Conservation (phyloP, 495 filamentous ascomycete genomes). For the Xylaria castorea region DNA sequence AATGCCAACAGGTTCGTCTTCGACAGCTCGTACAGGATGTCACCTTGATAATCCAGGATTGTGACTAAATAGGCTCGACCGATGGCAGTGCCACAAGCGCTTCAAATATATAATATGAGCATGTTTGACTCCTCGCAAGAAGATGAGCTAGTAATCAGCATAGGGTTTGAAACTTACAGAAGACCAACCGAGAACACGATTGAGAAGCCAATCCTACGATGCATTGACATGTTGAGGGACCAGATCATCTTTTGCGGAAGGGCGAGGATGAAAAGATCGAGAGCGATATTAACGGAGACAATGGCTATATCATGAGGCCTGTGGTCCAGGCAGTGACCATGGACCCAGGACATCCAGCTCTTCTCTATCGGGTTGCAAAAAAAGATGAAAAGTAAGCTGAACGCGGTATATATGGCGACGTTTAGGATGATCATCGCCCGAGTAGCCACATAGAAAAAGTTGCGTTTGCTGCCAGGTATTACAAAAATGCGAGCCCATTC, state of each 20-base stretch:
- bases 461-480: conserved; percentile 13
- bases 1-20: neutral
- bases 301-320: conserved; percentile 20
- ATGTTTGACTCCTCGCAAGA: no score
- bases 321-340: conserved; percentile 32
- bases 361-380: conserved; percentile 47
- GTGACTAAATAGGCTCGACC: neutral
- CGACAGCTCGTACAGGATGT: neutral
- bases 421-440: conserved; percentile 30
- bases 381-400: conserved; percentile 47
- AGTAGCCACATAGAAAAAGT: conserved; percentile 27
- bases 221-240: conserved; percentile 29
- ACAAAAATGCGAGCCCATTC: conserved; percentile 45
- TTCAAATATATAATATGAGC: neutral
- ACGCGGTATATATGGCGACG: conserved; percentile 44
- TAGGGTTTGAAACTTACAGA: conserved; percentile 32
- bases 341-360: conserved; percentile 36
- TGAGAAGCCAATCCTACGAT: conserved; percentile 33
- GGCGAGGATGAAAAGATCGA: conserved; percentile 41
- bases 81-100: neutral
- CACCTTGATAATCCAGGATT: neutral
- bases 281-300: conserved; percentile 32
- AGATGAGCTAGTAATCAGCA: no score
- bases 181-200: conserved; percentile 43
- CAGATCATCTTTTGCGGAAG: conserved; percentile 42